Base-by-base conservation (phyloP, 805 yeast species). In the Metschnikowia continentalis region DNA sequence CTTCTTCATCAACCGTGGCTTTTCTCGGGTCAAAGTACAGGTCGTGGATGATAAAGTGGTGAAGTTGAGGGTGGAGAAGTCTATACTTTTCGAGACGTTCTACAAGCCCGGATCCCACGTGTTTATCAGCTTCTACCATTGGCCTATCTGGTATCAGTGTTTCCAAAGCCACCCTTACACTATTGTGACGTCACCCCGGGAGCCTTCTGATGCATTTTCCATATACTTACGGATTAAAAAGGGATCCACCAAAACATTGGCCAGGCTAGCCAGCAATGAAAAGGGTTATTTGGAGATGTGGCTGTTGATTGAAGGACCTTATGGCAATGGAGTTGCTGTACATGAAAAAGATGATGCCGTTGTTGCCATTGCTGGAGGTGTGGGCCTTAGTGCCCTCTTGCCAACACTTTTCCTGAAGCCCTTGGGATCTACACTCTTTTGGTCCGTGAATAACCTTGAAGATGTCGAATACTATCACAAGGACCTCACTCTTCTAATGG, bases 251-350 rank as follows among this genome's bases (percentile, higher is more conserved):
- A 49, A 39, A 19, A 7, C 41, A 1, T 47, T 57, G 20, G 48
- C 54, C 2, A 50, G 46, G n/a, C 43, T 57, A 19, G 46, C 51
- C 13, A 45, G 51, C 14, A 52, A 54, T 38, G 61, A 55, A 15
- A 52, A 55, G 44, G 61, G 61, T 6, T 44, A 32, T 15, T 32
- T 52, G 15, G 26, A 38, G 15, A 47, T 57, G 52, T 57, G 59
- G 59, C 51, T 50, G 48, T 50, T 57, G 46, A 56, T 57, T 13
- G 61, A 57, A 19, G 61, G 61, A n/a, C 61, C 61, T 6, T 57
- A 57, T 37, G 61, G 61, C 13, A 46, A 50, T 40, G 52, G 58
- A 7, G 52, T 52, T 10, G 46, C 49, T 10, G 46, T 42, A 2
- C 53, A 48, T 22, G 41, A 33, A 2, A 49, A 45, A 8, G 40